Base-by-base conservation (phyloP, 2,329 filamentous ascomycete species). In the Colletotrichum destructivum region DNA sequence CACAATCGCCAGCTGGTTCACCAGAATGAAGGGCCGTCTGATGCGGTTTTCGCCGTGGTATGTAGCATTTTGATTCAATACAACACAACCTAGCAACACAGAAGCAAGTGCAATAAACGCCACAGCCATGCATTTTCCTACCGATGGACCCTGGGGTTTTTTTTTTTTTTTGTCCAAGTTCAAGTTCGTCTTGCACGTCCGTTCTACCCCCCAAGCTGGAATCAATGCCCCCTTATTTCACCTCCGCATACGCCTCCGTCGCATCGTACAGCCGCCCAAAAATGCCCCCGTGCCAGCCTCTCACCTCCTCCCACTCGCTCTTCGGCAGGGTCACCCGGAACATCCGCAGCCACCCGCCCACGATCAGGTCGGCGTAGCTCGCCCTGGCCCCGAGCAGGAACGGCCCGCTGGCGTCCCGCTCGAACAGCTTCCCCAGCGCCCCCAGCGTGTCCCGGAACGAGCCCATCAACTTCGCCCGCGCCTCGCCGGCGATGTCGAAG, bases 271-370 rank as follows among this genome's bases (percentile, higher is more conserved):
- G 73, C 66, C 75, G 74, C 1, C 84, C 88, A 82, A 88, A 90
- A 4, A 85, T 42, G 15, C 88, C 87, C 2, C 73, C 81, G 75
- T 90, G 84, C 86, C 88, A 90, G 0, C 76, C 73, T 57, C 75
- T 80, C 13, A 88, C 71, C 64, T 83, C 78, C 71, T 84, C 75
- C 87, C 87, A 89, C 69, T 89, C 88, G 2, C 75, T 71, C 65
- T 75, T 63, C 0, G 83, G 84, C 65, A 89, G 75, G 35, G 80
- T 82, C 16, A 51, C 76, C 4, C 74, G 72, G 64, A 84, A 74
- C 84, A 88, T 87, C 7, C 82, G 80, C 76, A 90, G 66, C 88
- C 89, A 91, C 0, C 80, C 87, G 1, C 88, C 88, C 0, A 91
- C 84, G 44, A 90, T 88, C 0, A 89, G 75, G 75, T 91, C 89